Evolutionary conservation across 163 green algal species (phyloP), one percentile per base, ranked within the genome.

Genomic region (Prototheca cutis): DNA sequence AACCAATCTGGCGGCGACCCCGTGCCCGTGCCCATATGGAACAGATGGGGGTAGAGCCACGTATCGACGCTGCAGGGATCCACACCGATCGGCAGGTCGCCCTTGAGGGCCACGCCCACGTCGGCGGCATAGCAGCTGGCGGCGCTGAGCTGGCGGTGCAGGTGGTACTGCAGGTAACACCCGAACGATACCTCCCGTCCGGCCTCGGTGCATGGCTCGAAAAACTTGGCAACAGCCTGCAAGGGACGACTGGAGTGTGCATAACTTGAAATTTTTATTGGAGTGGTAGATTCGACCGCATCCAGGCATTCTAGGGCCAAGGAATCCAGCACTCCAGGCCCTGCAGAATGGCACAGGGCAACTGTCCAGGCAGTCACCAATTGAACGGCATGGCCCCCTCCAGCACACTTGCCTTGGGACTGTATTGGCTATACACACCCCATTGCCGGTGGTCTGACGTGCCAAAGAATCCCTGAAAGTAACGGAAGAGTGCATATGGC

Each of bases 1-100:
- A 96, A 97, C 29, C 79, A 77, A 70, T 97, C 90, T 4, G 90
- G 90, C 0, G 89, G 89, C 1, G 88, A 86, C 51, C 86, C 86
- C 21, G 88, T 96, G 40, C 64, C 81, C 47, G 81, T 87, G 63
- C 94, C 55, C 84, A 95, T 95, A 29, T 81, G 70, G 78, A 98
- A 98, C 40, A 95, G 76, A 17, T 77, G 68, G 2, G 87, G 70
- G 48, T 77, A 61, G 53, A 86, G 60, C 91, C 91, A 98, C 0
- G 81, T 90, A 73, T 98, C 91, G 48, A 95, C 91, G 63, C 73
- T 88, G 61, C 76, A 64, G 70, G 42, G 17, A 18, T 29, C 53
- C 53, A 21, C 48, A 80, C 78, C 90, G 29, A 98, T 97, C 56
- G 91, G 91, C 31, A 98, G 74, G 73, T 98, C 91, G 17, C 91